Conservation (phyloP, 257 asterid species). For the Capsicum baccatum region DNA sequence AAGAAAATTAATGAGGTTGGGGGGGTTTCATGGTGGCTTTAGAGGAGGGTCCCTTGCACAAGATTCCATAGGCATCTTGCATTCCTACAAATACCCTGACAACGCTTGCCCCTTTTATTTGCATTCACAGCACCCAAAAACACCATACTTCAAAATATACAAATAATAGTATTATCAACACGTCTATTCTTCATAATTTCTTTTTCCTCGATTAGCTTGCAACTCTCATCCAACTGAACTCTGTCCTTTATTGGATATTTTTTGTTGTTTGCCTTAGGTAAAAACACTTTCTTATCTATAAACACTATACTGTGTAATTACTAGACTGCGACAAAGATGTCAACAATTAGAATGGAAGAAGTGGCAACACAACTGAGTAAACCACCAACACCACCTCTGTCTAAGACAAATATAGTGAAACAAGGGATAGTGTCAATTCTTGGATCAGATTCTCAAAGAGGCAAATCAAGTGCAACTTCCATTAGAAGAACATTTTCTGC, state of each 20-base stretch:
- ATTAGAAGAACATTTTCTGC: slow-evolving; percentile 47
- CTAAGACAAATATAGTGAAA: slow-evolving; percentile 32
- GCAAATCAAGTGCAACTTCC: neutral
- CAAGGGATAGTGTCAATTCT: slow-evolving; percentile 57
- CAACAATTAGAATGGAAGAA: slow-evolving; percentile 27
- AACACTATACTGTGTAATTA: neutral
- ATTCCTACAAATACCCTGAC: slow-evolving; percentile 71
- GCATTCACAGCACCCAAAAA: slow-evolving; percentile 43
- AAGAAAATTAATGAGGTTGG: too few relatives aligned
- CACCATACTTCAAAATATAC: slow-evolving; percentile 13
- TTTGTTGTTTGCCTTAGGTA: too few relatives aligned
- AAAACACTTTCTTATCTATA: neutral
- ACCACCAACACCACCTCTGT: slow-evolving; percentile 21
- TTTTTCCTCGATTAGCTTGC: neutral
- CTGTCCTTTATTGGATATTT: neutral
- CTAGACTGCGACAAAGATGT: neutral
- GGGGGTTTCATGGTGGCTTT: slow-evolving; percentile 46
- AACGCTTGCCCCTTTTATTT: slow-evolving; percentile 38
- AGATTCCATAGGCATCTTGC: slow-evolving; percentile 44
- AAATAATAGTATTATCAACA: slow-evolving; percentile 27
- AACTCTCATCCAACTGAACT: too few relatives aligned
- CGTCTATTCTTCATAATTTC: slow-evolving; percentile 32
- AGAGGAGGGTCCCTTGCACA: slow-evolving; percentile 58
- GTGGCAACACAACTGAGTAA: slow-evolving; percentile 17
- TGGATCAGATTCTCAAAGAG: neutral